Conservation (phyloP, 2,329 filamentous ascomycete genomes). For the Blastomyces silverae region DNA sequence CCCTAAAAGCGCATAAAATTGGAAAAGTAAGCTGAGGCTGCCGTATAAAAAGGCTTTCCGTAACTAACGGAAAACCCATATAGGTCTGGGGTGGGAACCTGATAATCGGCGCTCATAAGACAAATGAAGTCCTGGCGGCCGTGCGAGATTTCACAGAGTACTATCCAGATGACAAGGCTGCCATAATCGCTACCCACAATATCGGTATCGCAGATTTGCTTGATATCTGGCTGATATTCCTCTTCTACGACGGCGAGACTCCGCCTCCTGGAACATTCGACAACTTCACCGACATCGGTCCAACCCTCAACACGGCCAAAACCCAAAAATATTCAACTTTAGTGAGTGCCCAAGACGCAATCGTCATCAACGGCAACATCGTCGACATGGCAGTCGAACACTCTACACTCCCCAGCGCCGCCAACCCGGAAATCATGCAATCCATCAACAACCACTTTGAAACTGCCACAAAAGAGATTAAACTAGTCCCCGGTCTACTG, state of each 20-base stretch:
- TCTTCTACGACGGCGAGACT: slow-evolving; percentile 55
- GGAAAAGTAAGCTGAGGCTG: slow-evolving; percentile 23
- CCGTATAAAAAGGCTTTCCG: slow-evolving; percentile 13
- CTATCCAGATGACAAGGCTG: slow-evolving; percentile 54
- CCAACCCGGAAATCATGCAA: slow-evolving; percentile 29
- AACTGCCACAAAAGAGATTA: slow-evolving; percentile 27
- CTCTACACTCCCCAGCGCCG: slow-evolving; percentile 31
- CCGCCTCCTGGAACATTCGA: slow-evolving; percentile 51
- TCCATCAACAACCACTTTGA: slow-evolving; percentile 32
- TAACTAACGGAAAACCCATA: slow-evolving; percentile 16
- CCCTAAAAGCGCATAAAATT: slow-evolving; percentile 30
- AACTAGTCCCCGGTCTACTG: slow-evolving; percentile 28
- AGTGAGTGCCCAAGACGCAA: slow-evolving; percentile 41
- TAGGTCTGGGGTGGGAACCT: slow-evolving; percentile 46
- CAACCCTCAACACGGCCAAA: slow-evolving; percentile 42
- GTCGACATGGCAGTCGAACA: slow-evolving; percentile 39
- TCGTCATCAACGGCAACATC: slow-evolving; percentile 35
- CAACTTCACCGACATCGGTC: slow-evolving; percentile 48
- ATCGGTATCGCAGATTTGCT: slow-evolving; percentile 34
- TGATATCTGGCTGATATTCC: slow-evolving; percentile 54
- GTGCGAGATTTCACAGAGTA: slow-evolving; percentile 38
- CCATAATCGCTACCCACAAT: slow-evolving; percentile 53
- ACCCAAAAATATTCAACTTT: slow-evolving; percentile 46
- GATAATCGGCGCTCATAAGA: slow-evolving; percentile 35
- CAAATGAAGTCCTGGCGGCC: slow-evolving; percentile 31